Percentiles rank a stretch among this genome's conserved stretches.
Evolutionary conservation across 306 rosid species (phyloP).

Genomic region (Prunus mira): DNA sequence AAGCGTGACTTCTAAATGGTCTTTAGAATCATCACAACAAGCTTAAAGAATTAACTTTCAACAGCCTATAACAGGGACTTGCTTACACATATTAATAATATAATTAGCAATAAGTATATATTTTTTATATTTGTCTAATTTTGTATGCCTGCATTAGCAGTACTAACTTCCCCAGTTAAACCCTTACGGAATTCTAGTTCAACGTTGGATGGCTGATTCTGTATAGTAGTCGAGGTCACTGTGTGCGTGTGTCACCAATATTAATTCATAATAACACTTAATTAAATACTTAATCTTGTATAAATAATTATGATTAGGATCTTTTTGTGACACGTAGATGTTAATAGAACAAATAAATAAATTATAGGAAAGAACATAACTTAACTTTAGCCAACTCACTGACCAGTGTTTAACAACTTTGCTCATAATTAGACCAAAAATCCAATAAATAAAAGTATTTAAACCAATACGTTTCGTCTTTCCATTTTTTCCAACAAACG

Average conservation of each 20-base stretch:
- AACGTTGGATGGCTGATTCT: constrained; percentile 6
- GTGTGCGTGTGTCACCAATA: not conserved
- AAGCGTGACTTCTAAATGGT: not conserved
- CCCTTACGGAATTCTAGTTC: not conserved
- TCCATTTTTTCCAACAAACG: no score
- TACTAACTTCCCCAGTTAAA: not conserved
- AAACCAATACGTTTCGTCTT: no score
- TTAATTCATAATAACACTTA: no score
- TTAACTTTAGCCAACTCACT: not conserved
- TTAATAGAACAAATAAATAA: not conserved
- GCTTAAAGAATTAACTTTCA: not conserved
- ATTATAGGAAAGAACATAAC: not conserved
- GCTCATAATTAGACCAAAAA: no score
- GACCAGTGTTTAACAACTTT: not conserved
- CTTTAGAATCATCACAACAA: not conserved
- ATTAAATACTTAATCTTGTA: not conserved
- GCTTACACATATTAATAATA: not conserved
- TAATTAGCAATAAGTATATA: no score
- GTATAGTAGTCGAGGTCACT: not conserved
- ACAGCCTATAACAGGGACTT: not conserved
- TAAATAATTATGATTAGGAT: not conserved
- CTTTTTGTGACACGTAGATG: not conserved
- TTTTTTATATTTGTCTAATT: no score
- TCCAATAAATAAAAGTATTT: no score
- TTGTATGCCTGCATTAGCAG: not conserved